These are phyloP conservation scores for Ceratocystiopsis minuta DNA, from an alignment of 2,329 filamentous ascomycete species.

Conservation along the genomic window DNA sequence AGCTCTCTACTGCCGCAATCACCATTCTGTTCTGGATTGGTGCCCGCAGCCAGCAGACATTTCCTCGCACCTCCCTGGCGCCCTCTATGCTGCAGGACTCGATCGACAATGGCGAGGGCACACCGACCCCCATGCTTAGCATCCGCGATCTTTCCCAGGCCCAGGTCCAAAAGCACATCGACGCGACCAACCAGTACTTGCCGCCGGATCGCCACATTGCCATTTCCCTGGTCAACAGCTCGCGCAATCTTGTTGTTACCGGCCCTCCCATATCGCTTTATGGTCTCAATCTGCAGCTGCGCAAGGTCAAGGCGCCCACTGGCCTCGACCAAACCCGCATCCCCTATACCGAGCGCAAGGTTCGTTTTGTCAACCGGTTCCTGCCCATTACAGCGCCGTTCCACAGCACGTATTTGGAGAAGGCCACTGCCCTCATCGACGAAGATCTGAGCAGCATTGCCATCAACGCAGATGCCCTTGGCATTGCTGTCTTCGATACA, in stretches of 20 bases:
- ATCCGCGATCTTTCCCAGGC: constrained; percentile 79
- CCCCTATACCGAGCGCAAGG: constrained; percentile 86
- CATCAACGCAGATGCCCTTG: constrained; percentile 56
- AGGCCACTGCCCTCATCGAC: constrained; percentile 67
- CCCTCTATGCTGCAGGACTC: constrained; percentile 86
- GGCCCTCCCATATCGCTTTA: constrained; percentile 92
- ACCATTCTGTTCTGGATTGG: constrained; percentile 98
- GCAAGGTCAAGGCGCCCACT: constrained; percentile 96
- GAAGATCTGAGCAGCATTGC: constrained; percentile 71
- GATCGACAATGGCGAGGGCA: constrained; percentile 83
- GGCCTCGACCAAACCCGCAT: constrained; percentile 89
- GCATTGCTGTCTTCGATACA: constrained; percentile 78
- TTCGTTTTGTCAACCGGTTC: constrained; percentile 93
- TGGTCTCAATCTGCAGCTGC: constrained; percentile 82
- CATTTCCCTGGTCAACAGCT: constrained; percentile 92
- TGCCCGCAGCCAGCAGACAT: constrained; percentile 89
- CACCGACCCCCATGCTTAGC: constrained; percentile 91
- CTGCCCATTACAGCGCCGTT: constrained; percentile 94
- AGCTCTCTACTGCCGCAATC: constrained; percentile 60
- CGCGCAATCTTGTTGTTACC: constrained; percentile 90
- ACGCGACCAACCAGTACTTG: constrained; percentile 91
- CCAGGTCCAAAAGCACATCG: constrained; percentile 89
- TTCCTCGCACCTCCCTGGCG: constrained; percentile 83
- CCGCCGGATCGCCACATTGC: constrained; percentile 83
- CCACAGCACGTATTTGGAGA: constrained; percentile 82